A percentile compares a stretch with the other conserved stretches of the same genome.
Conservation (phyloP, 495 filamentous ascomycete genomes). For the Daldinia loculata region DNA sequence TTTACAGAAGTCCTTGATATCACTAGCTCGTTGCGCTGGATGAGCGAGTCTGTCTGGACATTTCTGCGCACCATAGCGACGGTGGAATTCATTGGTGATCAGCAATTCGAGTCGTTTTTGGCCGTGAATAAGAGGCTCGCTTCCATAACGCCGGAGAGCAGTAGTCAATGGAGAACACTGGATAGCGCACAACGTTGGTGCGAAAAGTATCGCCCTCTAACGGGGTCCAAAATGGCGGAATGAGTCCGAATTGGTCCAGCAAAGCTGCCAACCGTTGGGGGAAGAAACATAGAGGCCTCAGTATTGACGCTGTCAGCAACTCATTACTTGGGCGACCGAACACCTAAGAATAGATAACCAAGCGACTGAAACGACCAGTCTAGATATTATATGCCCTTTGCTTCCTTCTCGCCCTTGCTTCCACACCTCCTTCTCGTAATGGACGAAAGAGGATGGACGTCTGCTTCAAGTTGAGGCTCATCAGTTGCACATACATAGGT, state of each 20-base stretch:
- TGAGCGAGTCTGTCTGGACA: conserved; percentile 65
- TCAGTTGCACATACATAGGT: conserved; percentile 12
- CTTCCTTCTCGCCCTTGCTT: conserved; percentile 5
- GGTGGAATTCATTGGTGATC: conserved; percentile 43
- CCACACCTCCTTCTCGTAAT: conserved; percentile 25
- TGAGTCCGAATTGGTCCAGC: conserved; percentile 7
- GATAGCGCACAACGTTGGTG: conserved; percentile 45
- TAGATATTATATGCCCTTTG: conserved; percentile 20
- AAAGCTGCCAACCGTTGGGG: conserved; percentile 8
- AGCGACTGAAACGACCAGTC: conserved; percentile 26
- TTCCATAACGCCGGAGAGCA: conserved; percentile 21
- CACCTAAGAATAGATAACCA: conserved; percentile 32
- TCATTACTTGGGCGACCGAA: conserved; percentile 3
- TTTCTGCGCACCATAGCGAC: conserved; percentile 60
- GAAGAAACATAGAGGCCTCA: conserved; percentile 1
- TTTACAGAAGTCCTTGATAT: conserved; percentile 53
- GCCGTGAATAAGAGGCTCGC: conserved; percentile 39
- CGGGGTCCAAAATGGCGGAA: conserved; percentile 10
- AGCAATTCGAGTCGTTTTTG: conserved; percentile 45
- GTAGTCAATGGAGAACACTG: conserved; percentile 31
- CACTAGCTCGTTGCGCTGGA: conserved; percentile 56
- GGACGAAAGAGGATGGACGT: conserved; percentile 18
- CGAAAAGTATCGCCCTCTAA: conserved; percentile 27
- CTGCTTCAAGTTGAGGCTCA: conserved; percentile 35
- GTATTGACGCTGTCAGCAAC: conserved; percentile 12